Base-by-base conservation (phyloP, 2,329 filamentous ascomycete genomes). In the Chrysosporium keratinophilum region DNA sequence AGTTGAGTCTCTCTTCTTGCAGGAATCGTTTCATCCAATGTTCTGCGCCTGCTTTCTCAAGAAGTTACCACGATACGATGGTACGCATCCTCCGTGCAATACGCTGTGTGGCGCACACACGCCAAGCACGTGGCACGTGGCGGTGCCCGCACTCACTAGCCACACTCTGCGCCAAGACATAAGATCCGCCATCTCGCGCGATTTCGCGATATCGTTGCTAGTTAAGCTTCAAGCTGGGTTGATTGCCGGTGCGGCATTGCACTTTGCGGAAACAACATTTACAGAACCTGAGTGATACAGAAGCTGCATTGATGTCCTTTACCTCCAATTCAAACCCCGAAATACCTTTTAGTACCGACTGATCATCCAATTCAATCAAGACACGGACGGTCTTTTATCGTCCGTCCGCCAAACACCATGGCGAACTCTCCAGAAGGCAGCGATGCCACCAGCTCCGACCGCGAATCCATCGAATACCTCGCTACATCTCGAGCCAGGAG, bases 401-500 rank as follows among this genome's bases (percentile, higher is more conserved):
- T 44, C 41, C 7, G 14, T 15, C 6, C 12, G 11, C n/a, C n/a
- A n/a, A n/a, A n/a, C 11, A 44, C 11, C 43, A 54, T 52, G 55
- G 42, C 47, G 12, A 43, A 52, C 35, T 40, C 52, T 20, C 17
- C 50, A 11, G 49, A 19, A 17, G n/a, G 17, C 33, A n/a, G 45
- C 43, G 55, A 47, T 39, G 44, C 10, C 20, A 23, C 43, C 5
- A 44, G 43, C 43, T 50, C 49, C 5, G 56, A 57, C 2, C n/a
- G 9, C 35, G 42, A 51, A 17, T 37, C 49, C 28, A 39, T 57
- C 23, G 56, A 58, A 39, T 85, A 83, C 76, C 78, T 91, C 37
- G 84, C 84, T 44, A 87, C 84, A 4, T 81, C 81, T 37, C 84
- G 89, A 56, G 76, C 81, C 60, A 87, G 82, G 68, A 84, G 89